Evolutionary conservation across 2,329 filamentous ascomycete species (phyloP).

Genomic region (Clonostachys rhizophaga): DNA sequence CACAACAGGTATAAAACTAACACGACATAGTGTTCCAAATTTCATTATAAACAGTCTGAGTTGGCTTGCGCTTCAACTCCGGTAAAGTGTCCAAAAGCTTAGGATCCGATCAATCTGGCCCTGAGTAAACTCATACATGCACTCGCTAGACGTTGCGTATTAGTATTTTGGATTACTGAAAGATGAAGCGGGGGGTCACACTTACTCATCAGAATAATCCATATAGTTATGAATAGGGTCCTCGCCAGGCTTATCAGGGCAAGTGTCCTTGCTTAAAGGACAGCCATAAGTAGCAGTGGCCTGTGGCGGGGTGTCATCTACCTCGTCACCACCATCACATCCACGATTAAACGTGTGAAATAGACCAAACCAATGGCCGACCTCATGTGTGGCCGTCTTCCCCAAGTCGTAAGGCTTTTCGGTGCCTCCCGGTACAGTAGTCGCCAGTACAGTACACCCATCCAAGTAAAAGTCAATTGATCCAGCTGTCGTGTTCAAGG

Average conservation of each 20-base stretch:
- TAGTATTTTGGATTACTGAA: too few species aligned
- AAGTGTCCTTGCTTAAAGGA: conserved; percentile 26
- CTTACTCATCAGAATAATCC: conserved; percentile 36
- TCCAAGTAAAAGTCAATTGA: conserved; percentile 27
- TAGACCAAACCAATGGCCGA: conserved; percentile 44
- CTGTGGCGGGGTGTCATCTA: conserved; percentile 34
- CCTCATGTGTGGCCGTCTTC: conserved; percentile 31
- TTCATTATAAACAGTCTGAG: too few species aligned
- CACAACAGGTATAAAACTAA: too few species aligned
- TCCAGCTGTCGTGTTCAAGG: conserved; percentile 18
- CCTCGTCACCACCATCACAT: conserved; percentile 27
- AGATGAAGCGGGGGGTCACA: background rate
- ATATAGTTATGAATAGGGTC: conserved; percentile 33
- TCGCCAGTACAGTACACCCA: conserved; percentile 29
- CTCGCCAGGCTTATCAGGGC: conserved; percentile 18
- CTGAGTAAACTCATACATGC: conserved; percentile 37
- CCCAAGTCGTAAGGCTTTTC: conserved; percentile 14
- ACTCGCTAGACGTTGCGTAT: conserved; percentile 16
- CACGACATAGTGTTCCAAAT: too few species aligned
- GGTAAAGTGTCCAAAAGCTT: conserved; percentile 29
- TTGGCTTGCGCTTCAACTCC: conserved; percentile 7
- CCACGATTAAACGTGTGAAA: conserved; percentile 41
- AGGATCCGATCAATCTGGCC: conserved; percentile 34
- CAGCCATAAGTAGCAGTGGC: conserved; percentile 23
- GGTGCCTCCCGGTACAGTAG: conserved; percentile 27